Base-by-base conservation (phyloP, 192 early-diverging fungal species). In the Coemansia sp. region DNA sequence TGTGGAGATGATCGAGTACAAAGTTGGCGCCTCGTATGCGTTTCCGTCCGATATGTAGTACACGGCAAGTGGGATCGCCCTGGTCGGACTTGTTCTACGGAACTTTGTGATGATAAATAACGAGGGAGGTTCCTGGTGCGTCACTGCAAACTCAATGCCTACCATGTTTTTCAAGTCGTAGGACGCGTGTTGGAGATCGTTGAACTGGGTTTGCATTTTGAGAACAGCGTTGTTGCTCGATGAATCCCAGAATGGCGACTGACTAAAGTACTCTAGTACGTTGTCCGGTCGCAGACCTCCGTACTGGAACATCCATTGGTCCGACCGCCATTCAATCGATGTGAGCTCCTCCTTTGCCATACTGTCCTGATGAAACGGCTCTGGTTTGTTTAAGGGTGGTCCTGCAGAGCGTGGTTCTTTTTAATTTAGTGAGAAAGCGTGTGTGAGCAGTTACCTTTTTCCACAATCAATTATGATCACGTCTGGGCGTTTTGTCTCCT, bases 131-230 rank as follows among this genome's bases (percentile, higher is more conserved):
- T 86, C 84, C 52, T 91, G 87, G 55, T 88, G 85, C 0, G 86
- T 84, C 5, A 91, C 84, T 6, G 89, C 86, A 78, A 91, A 93
- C 70, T 93, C 91, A n/a, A 90, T 74, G 18, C 91, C 91, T 6
- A 82, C 86, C 90, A 91, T 91, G 64, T 87, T 82, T 63, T 89
- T 90, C 43, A 72, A 42, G 8, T 74, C 69, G 39, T 75, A 72
- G 3, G 74, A 71, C 11, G 68, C 63, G 37, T 77, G 85, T 66
- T 85, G 73, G 26, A 93, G 67, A 41, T 90, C 90, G 62, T 91
- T 93, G 77, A 87, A 91, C 72, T 90, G 89, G 39, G 90, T 93
- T 63, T 93, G 92, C 92, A 93, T 93, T 63, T 84, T 78, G 5
- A 93, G 71, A n/a, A 88, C 82, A 3, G 88, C 88, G 67, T 93